These are phyloP conservation scores for Isatis lusitanica DNA, from an alignment of 441 rosid genomes.

Conservation along the genomic window DNA sequence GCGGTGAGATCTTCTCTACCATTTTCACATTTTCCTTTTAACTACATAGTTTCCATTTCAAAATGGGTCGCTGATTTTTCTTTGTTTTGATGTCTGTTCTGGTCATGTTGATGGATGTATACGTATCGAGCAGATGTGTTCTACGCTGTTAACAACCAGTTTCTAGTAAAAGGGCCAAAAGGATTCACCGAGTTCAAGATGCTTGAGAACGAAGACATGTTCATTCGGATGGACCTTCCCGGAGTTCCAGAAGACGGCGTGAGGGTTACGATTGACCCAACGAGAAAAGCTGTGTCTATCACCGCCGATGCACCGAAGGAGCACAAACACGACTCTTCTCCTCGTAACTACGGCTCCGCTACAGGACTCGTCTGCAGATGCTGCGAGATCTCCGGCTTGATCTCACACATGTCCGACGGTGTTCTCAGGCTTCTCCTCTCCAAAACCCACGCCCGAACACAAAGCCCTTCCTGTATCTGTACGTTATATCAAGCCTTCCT, in stretches of 20 bases:
- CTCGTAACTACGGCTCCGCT: neutral
- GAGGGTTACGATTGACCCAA: neutral
- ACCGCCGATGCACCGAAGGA: constrained; percentile 23
- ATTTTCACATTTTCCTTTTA: neutral
- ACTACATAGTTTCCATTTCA: neutral
- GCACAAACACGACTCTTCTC: constrained; percentile 15
- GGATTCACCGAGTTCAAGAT: constrained; percentile 19
- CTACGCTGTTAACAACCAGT: constrained; percentile 29
- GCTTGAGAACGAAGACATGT: constrained; percentile 24
- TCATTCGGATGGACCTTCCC: constrained; percentile 19
- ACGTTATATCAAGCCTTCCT: neutral
- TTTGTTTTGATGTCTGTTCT: neutral
- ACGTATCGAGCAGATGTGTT: constrained; percentile 15
- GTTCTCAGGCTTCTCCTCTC: constrained; percentile 27
- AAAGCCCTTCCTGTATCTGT: constrained; percentile 17
- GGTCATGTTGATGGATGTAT: neutral
- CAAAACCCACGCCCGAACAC: neutral
- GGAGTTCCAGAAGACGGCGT: constrained; percentile 10
- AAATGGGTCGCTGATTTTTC: neutral
- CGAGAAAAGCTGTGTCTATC: neutral
- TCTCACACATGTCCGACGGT: constrained; percentile 18
- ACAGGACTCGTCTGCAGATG: constrained; percentile 15
- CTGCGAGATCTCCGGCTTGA: constrained; percentile 15
- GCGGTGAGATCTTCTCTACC: neutral
- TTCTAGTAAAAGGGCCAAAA: constrained; percentile 14